These are phyloP conservation scores for Pinus albicaulis DNA, from an alignment of 75 land plant genomes.

Conservation along the genomic window DNA sequence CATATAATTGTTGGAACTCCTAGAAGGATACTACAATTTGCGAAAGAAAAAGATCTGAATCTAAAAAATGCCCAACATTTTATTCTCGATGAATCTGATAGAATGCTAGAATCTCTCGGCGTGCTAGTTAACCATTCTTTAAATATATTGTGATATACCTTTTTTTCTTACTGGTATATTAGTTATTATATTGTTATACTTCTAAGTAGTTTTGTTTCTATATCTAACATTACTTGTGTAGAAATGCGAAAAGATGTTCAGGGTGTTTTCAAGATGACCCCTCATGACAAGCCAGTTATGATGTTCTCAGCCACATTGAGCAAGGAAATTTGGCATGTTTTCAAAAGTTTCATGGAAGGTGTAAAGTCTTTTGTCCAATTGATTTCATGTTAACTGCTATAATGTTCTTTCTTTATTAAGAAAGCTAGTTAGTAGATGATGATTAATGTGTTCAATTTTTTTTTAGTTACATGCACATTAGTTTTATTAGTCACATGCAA, in stretches of 20 bases:
- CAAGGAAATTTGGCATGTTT: conserved; percentile 99
- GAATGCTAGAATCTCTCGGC: conserved; percentile 99
- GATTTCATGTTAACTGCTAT: background rate
- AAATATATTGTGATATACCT: background rate
- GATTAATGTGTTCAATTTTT: background rate
- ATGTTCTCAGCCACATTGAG: conserved; percentile 99
- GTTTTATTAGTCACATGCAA: background rate
- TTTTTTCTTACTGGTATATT: background rate
- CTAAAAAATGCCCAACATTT: conserved; percentile 97
- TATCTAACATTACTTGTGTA: conserved; percentile 23
- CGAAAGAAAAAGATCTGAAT: conserved; percentile 87
- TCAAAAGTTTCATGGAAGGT: conserved; percentile 99
- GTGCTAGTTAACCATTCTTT: conserved; percentile 6
- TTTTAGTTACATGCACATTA: background rate
- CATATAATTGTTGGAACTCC: conserved; percentile 99
- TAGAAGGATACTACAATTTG: conserved; percentile 82
- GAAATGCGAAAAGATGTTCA: conserved; percentile 99
- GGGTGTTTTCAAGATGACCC: conserved; percentile 98
- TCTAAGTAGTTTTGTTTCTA: background rate
- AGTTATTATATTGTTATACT: background rate
- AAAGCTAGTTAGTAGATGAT: background rate
- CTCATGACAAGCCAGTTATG: conserved; percentile 99
- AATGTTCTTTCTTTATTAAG: background rate
- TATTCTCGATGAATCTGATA: conserved; percentile 99
- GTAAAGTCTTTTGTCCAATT: conserved; percentile 78